phyloP scores from a whole-genome alignment of 1,284 basidiomycete genomes.

The Erythrobasidium hasegawianum region DNA sequence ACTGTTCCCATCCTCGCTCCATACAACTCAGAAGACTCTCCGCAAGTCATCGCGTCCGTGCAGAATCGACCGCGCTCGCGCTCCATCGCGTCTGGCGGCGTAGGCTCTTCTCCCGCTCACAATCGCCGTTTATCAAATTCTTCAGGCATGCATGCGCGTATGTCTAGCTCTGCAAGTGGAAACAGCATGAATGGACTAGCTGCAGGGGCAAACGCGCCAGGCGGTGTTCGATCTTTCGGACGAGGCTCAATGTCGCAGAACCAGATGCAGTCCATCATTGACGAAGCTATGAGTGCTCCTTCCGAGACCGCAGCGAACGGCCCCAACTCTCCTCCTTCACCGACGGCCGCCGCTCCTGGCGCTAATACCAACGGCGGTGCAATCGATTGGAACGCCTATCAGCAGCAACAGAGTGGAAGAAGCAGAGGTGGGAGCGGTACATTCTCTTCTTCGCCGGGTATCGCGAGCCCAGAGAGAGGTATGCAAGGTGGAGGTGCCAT shows the following conservation, averaged over 20 bases:
- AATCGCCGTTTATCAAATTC: conserved; percentile 7
- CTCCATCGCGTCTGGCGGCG: conserved; percentile 37
- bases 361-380: conserved; percentile 17
- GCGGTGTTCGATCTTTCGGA: not conserved
- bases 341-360: conserved; percentile 4
- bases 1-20: conserved; percentile 62
- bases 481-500: conserved; percentile 22
- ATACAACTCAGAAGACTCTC: conserved; percentile 91
- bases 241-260: conserved; percentile 35
- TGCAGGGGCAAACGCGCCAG: not conserved
- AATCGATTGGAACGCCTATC: conserved; percentile 24
- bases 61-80: conserved; percentile 54
- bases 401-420: conserved; percentile 10
- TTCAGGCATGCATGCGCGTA: not conserved
- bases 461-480: conserved; percentile 22
- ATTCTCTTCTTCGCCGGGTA: not conserved
- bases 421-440: conserved; percentile 10
- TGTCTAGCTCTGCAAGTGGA: not conserved
- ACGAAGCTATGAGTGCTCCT: conserved; percentile 1
- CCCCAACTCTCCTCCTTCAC: not conserved
- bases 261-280: conserved; percentile 37
- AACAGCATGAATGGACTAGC: no score
- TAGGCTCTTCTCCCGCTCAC: conserved; percentile 2
- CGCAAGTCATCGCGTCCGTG: conserved; percentile 81
- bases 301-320: conserved; percentile 10